Conservation (phyloP, 768 basidiomycete genomes). For the Serendipita sp. region DNA sequence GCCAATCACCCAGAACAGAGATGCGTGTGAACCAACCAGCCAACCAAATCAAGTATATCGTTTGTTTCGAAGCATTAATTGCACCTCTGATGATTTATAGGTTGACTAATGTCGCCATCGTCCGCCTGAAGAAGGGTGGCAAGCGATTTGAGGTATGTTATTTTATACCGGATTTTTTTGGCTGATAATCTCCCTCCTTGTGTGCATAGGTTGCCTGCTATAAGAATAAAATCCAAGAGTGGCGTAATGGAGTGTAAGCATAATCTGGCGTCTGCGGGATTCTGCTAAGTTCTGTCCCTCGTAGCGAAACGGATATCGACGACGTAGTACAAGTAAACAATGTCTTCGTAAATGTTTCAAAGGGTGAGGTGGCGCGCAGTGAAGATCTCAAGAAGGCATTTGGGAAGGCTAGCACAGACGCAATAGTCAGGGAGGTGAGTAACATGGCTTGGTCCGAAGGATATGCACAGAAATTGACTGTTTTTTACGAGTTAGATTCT, state of each 20-base stretch:
- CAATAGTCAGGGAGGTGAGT: slow-evolving; percentile 67
- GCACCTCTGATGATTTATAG: slow-evolving; percentile 26
- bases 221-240: slow-evolving; percentile 98
- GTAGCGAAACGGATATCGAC: slow-evolving; percentile 78
- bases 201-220: slow-evolving; percentile 76
- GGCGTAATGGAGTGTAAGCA: slow-evolving; percentile 75
- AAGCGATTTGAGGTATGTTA: slow-evolving; percentile 89
- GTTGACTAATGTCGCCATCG: slow-evolving; percentile 92
- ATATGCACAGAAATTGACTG: not conserved
- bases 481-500: slow-evolving; percentile 47
- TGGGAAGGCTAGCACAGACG: slow-evolving; percentile 32
- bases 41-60: slow-evolving; percentile 68
- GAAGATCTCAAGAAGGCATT: slow-evolving; percentile 89
- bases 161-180: no score
- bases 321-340: slow-evolving; percentile 94
- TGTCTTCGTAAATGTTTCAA: slow-evolving; percentile 91
- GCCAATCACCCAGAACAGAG: not conserved
- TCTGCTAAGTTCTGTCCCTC: not conserved
- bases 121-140: slow-evolving; percentile 89
- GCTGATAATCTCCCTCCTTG: not conserved
- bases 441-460: not conserved
- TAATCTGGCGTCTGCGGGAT: not conserved
- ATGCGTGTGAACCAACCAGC: slow-evolving; percentile 69
- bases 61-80: slow-evolving; percentile 3
- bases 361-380: slow-evolving; percentile 81